Percentiles rank a stretch among this genome's conserved stretches.
These are phyloP conservation scores for Podospora pseudocomata DNA, from an alignment of 495 filamentous ascomycete genomes.

Conservation along the genomic window DNA sequence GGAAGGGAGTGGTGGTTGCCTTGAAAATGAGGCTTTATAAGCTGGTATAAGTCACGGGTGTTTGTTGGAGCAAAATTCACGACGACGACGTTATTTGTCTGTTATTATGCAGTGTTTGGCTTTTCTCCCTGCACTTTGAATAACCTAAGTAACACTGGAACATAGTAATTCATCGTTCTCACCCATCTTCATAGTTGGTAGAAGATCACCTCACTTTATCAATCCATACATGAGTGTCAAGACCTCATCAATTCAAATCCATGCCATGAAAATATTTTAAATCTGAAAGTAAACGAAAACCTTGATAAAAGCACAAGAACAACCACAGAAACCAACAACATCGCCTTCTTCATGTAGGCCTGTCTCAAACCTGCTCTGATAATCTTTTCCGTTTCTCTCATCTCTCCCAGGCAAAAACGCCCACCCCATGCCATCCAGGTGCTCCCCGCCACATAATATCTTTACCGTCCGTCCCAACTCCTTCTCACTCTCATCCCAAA, in stretches of 20 bases:
- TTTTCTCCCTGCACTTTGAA: not conserved
- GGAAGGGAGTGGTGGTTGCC: not conserved
- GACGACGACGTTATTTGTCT: no score
- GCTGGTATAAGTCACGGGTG: not conserved
- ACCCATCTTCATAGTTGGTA: not conserved
- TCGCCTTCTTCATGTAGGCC: no score
- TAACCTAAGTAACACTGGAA: not conserved
- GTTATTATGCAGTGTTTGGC: no score
- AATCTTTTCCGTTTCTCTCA: not conserved
- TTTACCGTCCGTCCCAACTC: not conserved
- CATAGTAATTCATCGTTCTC: not conserved
- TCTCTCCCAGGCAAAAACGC: not conserved
- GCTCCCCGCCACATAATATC: not conserved
- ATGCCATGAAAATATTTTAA: not conserved
- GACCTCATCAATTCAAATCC: not conserved
- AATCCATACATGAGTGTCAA: no score
- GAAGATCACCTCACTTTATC: not conserved
- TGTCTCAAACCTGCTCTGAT: not conserved
- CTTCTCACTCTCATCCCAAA: not conserved
- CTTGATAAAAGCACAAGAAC: not conserved
- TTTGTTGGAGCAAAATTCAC: no score
- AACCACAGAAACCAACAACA: not conserved
- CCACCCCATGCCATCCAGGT: not conserved
- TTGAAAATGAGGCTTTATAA: not conserved
- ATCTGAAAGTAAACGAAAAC: not conserved